phyloP scores from a whole-genome alignment of 2,329 filamentous ascomycete species.

The Helicocarpus griseus region DNA sequence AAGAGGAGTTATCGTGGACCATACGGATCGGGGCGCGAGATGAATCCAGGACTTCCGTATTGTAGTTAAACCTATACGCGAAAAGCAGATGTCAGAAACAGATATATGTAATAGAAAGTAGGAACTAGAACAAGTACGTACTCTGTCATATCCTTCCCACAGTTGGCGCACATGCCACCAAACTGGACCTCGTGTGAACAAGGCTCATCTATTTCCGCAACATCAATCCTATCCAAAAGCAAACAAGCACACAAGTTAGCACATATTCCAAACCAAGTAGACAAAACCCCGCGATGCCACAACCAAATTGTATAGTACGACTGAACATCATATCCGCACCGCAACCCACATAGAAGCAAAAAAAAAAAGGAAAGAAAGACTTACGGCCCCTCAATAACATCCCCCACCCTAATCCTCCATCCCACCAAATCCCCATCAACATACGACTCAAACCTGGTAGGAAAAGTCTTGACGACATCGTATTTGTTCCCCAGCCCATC shows the following conservation, averaged over 20 bases:
- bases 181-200: conserved; percentile 89
- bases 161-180: conserved; percentile 79
- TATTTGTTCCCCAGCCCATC: conserved; percentile 66
- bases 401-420: conserved; percentile 57
- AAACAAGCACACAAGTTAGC: not conserved
- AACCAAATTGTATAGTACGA: not conserved
- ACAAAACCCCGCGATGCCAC: not conserved
- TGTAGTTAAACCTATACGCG: conserved; percentile 56
- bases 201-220: conserved; percentile 76
- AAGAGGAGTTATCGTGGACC: conserved; percentile 78
- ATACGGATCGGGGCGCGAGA: conserved; percentile 88
- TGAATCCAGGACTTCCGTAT: conserved; percentile 66
- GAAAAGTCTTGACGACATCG: conserved; percentile 59
- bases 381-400: conserved; percentile 35
- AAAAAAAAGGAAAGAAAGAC: conserved; percentile 12
- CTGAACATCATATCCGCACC: not conserved
- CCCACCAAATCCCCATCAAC: conserved; percentile 67
- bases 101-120: not conserved
- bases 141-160: conserved; percentile 93
- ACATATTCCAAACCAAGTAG: not conserved
- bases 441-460: conserved; percentile 72
- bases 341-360: not conserved
- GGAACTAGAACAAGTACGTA: conserved; percentile 25
- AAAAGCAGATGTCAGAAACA: not conserved
- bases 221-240: conserved; percentile 33